Percentiles rank a stretch among this genome's conserved stretches.
These are phyloP conservation scores for Malassezia brasiliensis DNA, from an alignment of 1,284 basidiomycete genomes.

Conservation along the genomic window DNA sequence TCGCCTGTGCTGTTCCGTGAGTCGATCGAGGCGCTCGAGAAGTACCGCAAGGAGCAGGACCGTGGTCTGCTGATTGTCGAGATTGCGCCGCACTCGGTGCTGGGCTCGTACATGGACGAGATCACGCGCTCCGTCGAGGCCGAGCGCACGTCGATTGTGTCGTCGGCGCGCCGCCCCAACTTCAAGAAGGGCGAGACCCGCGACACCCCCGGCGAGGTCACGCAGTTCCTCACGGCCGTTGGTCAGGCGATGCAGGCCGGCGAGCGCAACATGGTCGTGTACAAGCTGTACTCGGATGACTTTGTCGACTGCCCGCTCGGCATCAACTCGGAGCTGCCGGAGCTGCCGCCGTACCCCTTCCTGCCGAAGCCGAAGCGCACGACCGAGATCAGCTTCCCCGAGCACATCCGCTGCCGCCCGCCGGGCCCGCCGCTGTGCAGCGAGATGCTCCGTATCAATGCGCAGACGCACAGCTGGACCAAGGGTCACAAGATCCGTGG, in stretches of 20 bases:
- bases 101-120: slow-evolving; percentile 21
- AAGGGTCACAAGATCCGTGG: slow-evolving; percentile 23
- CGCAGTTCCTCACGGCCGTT: slow-evolving; percentile 16
- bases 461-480: slow-evolving; percentile 20
- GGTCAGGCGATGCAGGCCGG: slow-evolving; percentile 15
- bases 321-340: slow-evolving; percentile 12
- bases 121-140: slow-evolving; percentile 5
- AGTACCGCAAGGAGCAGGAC: slow-evolving; percentile 17
- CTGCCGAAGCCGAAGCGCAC: slow-evolving; percentile 12
- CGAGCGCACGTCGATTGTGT: slow-evolving; percentile 16
- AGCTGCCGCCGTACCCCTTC: slow-evolving; percentile 17
- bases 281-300: slow-evolving; percentile 16
- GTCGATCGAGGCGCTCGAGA: slow-evolving; percentile 17
- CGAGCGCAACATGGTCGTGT: slow-evolving; percentile 13
- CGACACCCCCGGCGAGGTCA: slow-evolving; percentile 14
- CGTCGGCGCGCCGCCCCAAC: slow-evolving; percentile 16
- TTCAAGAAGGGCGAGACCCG: slow-evolving; percentile 19
- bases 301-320: slow-evolving; percentile 16
- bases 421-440: slow-evolving; percentile 8
- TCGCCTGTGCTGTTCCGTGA: slow-evolving; percentile 18
- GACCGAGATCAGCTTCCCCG: slow-evolving; percentile 12
- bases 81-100: slow-evolving; percentile 19
- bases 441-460: slow-evolving; percentile 14
- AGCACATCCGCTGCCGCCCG: slow-evolving; percentile 12
- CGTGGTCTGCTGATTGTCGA: slow-evolving; percentile 17